A percentile compares a stretch with the other conserved stretches of the same genome.
Conservation (phyloP, 1,139 yeast species). For the Geotrichum macrosporum region DNA sequence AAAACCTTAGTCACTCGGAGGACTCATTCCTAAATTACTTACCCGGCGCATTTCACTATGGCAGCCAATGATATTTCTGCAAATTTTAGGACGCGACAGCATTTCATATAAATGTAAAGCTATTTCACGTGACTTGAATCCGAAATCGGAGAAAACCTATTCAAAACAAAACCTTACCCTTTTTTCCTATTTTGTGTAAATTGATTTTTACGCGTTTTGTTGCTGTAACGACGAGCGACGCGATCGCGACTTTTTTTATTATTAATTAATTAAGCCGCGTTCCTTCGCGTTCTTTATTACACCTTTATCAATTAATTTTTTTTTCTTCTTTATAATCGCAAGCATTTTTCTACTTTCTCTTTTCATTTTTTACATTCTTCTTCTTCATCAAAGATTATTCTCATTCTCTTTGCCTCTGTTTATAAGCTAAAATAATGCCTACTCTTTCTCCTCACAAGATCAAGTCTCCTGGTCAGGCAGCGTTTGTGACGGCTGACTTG, state of each 20-base stretch:
- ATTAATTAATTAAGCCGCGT: neutral
- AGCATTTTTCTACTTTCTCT: neutral
- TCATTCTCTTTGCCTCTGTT: neutral
- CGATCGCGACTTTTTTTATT: neutral
- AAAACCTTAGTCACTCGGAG: no score
- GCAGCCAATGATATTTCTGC: no score
- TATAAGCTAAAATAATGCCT: conserved; percentile 1
- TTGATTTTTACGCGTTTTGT: neutral
- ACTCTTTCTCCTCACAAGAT: conserved; percentile 1
- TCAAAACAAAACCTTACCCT: no score
- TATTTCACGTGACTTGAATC: no score
- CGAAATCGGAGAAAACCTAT: no score
- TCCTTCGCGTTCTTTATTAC: neutral
- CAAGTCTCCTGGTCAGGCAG: neutral
- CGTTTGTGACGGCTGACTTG: conserved; percentile 15
- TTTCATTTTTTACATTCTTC: conserved; percentile 1
- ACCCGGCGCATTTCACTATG: no score
- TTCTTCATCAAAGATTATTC: neutral
- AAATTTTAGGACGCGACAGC: no score
- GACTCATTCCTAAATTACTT: no score
- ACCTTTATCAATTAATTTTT: neutral
- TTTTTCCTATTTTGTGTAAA: no score
- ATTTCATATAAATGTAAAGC: no score
- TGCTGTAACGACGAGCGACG: neutral
- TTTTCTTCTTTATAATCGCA: neutral